A percentile compares a stretch with the other conserved stretches of the same genome.
Conservation (phyloP, 768 basidiomycete genomes). For the Daedalea quercina region DNA sequence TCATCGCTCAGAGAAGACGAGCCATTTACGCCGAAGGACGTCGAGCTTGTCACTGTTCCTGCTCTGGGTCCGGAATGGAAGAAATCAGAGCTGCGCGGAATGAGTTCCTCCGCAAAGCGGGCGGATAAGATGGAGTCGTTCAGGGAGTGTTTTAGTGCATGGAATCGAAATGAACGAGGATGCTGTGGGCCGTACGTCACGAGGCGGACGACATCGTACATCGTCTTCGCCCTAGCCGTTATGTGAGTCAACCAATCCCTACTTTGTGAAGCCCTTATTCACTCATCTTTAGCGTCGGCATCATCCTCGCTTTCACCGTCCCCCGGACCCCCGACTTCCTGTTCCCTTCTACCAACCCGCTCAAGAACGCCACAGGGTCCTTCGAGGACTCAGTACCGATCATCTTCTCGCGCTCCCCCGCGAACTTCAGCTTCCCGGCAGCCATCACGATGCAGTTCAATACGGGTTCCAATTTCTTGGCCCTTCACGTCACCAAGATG, state of each 20-base stretch:
- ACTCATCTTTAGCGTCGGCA: conserved; percentile 40
- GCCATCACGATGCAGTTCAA: conserved; percentile 70
- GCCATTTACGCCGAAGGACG: conserved; percentile 35
- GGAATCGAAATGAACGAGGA: conserved; percentile 75
- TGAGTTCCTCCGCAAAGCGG: conserved; percentile 65
- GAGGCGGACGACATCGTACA: conserved; percentile 62
- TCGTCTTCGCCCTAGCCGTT: conserved; percentile 53
- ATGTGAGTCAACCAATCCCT: conserved; percentile 33
- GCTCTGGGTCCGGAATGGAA: conserved; percentile 90
- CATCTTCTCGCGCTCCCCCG: conserved; percentile 67
- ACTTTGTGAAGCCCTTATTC: conserved; percentile 3
- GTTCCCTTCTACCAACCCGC: conserved; percentile 52
- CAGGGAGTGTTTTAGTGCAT: conserved; percentile 59
- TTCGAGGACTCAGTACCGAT: conserved; percentile 53
- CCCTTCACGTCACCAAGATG: conserved; percentile 64
- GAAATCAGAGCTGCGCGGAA: conserved; percentile 65
- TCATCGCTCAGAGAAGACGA: conserved; percentile 32
- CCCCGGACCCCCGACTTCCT: conserved; percentile 75
- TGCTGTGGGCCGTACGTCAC: conserved; percentile 79
- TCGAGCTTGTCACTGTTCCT: conserved; percentile 90
- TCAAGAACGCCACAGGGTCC: conserved; percentile 48
- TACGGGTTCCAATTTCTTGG: conserved; percentile 69
- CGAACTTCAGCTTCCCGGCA: conserved; percentile 89
- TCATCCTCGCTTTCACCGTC: conserved; percentile 72
- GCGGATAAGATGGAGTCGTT: conserved; percentile 48